These are phyloP conservation scores for Myotisia sp. DNA, from an alignment of 2,329 filamentous ascomycete genomes.

Conservation along the genomic window DNA sequence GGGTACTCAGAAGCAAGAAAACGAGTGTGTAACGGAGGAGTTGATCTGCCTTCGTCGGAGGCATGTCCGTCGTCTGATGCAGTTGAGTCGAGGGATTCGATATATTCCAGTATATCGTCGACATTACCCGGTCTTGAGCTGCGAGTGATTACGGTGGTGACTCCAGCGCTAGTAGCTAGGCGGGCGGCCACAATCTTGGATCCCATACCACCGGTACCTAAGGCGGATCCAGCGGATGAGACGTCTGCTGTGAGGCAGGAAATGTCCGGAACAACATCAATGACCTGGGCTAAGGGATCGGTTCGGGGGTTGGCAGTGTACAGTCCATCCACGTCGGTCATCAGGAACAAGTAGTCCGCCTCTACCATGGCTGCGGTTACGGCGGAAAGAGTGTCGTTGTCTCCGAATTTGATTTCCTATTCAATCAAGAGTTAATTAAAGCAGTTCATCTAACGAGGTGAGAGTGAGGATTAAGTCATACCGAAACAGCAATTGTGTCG, in stretches of 20 bases:
- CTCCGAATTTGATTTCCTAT: constrained; percentile 92
- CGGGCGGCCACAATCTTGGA: constrained; percentile 93
- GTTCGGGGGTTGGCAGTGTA: constrained; percentile 91
- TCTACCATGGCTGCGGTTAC: constrained; percentile 97
- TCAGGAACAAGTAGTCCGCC: constrained; percentile 89
- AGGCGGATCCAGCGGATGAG: constrained; percentile 70
- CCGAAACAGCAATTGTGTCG: constrained; percentile 82
- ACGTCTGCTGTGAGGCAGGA: constrained; percentile 70
- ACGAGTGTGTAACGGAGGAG: constrained; percentile 68
- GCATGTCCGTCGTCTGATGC: constrained; percentile 3
- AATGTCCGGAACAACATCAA: constrained; percentile 87
- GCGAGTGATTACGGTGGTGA: constrained; percentile 88
- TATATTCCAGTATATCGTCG: constrained; percentile 61
- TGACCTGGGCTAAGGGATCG: constrained; percentile 71
- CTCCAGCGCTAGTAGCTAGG: constrained; percentile 82
- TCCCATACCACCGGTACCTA: constrained; percentile 93
- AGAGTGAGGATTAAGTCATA: too few relatives aligned
- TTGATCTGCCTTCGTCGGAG: constrained; percentile 21
- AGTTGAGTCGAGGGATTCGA: constrained; percentile 22
- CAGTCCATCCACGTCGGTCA: constrained; percentile 96
- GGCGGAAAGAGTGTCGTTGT: constrained; percentile 93
- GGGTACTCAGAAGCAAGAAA: constrained; percentile 76
- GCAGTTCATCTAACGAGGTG: too few relatives aligned
- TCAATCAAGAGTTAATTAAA: too few relatives aligned
- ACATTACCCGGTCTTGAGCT: constrained; percentile 93